Conservation (phyloP, 2,329 filamentous ascomycete genomes). For the Fusarium aywerte region DNA sequence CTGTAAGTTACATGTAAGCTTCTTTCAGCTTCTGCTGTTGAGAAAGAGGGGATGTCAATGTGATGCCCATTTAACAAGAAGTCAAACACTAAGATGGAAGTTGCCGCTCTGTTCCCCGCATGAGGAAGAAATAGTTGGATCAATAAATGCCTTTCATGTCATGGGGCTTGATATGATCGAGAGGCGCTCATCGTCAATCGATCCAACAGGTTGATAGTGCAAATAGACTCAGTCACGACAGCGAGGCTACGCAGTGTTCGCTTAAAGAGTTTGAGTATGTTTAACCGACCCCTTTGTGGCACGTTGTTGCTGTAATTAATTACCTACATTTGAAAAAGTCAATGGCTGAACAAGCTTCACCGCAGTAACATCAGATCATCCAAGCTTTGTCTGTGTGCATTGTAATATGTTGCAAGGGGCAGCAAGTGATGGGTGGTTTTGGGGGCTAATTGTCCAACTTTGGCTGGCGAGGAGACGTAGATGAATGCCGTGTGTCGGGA, state of each 20-base stretch:
- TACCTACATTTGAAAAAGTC: background rate
- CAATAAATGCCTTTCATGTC: background rate
- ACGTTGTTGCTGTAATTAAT: background rate
- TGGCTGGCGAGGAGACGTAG: background rate
- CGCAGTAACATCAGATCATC: slow-evolving; percentile 25
- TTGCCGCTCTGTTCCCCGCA: background rate
- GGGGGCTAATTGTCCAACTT: background rate
- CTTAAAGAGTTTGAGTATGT: slow-evolving; percentile 12
- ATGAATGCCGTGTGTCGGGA: background rate
- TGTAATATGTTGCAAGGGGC: slow-evolving; percentile 17
- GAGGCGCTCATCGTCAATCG: background rate
- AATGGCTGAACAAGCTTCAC: slow-evolving; percentile 1
- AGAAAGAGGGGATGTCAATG: too few relatives aligned
- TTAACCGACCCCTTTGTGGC: slow-evolving; percentile 6
- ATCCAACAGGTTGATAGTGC: background rate
- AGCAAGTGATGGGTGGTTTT: background rate
- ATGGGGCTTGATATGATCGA: background rate
- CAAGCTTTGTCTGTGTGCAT: slow-evolving; percentile 14
- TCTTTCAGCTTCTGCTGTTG: background rate
- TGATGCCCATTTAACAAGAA: too few relatives aligned
- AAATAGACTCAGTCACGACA: background rate
- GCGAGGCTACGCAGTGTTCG: background rate
- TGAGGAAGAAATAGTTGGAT: background rate
- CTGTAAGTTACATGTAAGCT: background rate
- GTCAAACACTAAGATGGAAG: background rate